Evolutionary conservation across 495 filamentous ascomycete species (phyloP).

Genomic region (Podospora conica): DNA sequence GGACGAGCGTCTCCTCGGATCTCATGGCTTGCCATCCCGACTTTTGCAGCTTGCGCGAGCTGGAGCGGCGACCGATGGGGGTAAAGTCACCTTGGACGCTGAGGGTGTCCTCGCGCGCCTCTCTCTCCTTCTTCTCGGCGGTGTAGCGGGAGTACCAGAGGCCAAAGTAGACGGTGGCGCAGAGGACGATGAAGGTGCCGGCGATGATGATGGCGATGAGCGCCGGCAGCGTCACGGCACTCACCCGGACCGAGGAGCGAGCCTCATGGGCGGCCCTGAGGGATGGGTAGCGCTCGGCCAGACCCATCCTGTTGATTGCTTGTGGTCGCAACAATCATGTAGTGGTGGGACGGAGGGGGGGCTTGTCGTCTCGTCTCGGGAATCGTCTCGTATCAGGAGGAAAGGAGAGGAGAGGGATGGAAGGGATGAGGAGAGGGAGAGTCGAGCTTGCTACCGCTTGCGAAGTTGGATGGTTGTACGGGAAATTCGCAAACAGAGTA

Average conservation of each 20-base stretch:
- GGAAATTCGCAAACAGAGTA: neutral
- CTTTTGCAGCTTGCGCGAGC: neutral
- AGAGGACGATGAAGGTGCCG: conserved; percentile 10
- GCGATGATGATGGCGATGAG: conserved; percentile 14
- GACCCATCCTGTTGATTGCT: neutral
- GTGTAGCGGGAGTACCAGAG: conserved; percentile 15
- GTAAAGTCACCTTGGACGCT: neutral
- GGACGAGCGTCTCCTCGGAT: neutral
- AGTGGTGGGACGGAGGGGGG: neutral
- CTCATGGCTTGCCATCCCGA: neutral
- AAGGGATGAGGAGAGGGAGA: neutral
- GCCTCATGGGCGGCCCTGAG: neutral
- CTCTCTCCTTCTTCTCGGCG: neutral
- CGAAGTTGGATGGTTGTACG: neutral
- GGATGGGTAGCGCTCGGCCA: neutral
- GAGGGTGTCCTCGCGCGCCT: neutral
- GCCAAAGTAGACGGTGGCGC: conserved; percentile 5
- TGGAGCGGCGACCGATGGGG: neutral
- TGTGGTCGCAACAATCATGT: neutral
- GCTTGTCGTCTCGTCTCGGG: neutral
- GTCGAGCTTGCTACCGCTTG: neutral
- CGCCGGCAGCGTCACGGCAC: conserved; percentile 3
- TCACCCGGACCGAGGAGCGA: neutral
- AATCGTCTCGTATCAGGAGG: neutral
- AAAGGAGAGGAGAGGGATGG: neutral